phyloP scores from a whole-genome alignment of 2,329 filamentous ascomycete species.

The Dactylella cylindrospora region DNA sequence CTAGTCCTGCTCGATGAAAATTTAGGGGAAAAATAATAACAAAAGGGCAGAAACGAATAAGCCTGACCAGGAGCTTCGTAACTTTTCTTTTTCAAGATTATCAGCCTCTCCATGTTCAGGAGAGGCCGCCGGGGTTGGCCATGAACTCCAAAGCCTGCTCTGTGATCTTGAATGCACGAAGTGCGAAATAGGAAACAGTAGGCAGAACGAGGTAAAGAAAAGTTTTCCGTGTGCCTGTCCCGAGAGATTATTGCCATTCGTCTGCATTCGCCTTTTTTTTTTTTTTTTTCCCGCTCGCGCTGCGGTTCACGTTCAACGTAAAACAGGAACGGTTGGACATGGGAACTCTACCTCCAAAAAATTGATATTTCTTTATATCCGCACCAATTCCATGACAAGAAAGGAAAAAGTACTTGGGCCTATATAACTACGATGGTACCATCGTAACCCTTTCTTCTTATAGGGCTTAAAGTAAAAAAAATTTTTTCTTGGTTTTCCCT shows the following conservation, averaged over 20 bases:
- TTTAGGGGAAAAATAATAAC: slow-evolving; percentile 39
- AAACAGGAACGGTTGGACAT: slow-evolving; percentile 2
- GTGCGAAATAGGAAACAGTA: slow-evolving; percentile 12
- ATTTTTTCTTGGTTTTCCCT: neutral
- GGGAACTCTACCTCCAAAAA: slow-evolving; percentile 15
- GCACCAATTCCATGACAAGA: too few species aligned
- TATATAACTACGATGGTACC: slow-evolving; percentile 31
- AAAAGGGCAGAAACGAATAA: slow-evolving; percentile 19
- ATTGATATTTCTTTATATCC: too few species aligned
- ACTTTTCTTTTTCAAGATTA: too few species aligned
- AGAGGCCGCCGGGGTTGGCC: too few species aligned
- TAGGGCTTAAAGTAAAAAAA: too few species aligned
- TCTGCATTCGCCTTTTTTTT: slow-evolving; percentile 10
- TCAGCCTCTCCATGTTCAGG: too few species aligned
- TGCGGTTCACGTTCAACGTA: slow-evolving; percentile 7
- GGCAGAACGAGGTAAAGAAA: slow-evolving; percentile 24
- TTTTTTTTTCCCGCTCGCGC: slow-evolving; percentile 12
- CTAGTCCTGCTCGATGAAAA: slow-evolving; percentile 32
- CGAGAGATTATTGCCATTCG: slow-evolving; percentile 45
- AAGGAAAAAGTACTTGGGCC: neutral
- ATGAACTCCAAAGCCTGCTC: too few species aligned
- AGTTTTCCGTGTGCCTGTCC: slow-evolving; percentile 20
- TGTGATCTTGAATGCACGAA: too few species aligned
- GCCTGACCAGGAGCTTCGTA: too few species aligned
- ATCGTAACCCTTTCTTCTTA: slow-evolving; percentile 14